Evolutionary conservation across 768 basidiomycete genomes (phyloP).

Genomic region (Symmetrospora coprosmae): DNA sequence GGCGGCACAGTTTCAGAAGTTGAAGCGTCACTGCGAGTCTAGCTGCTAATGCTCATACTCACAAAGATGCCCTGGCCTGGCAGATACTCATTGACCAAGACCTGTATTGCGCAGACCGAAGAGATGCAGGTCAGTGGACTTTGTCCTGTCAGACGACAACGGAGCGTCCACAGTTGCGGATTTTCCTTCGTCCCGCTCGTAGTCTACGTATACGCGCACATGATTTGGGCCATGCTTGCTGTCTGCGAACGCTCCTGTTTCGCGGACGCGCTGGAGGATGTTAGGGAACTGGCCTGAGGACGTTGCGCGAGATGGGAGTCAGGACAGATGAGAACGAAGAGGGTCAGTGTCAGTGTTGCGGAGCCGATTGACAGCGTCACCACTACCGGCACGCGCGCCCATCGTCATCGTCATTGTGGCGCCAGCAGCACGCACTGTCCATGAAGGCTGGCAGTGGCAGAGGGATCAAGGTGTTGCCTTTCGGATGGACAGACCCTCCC

Average conservation of each 20-base stretch:
- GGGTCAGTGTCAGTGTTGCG: slow-evolving; percentile 20
- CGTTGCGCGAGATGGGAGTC: no score
- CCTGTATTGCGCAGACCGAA: slow-evolving; percentile 12
- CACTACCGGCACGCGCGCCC: no score
- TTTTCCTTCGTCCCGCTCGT: background rate
- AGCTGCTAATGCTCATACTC: slow-evolving; percentile 33
- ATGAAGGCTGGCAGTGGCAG: slow-evolving; percentile 60
- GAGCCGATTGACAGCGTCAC: slow-evolving; percentile 33
- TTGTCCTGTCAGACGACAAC: no score
- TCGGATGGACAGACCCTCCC: slow-evolving; percentile 49
- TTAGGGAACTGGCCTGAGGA: slow-evolving; percentile 54
- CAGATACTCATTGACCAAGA: slow-evolving; percentile 45
- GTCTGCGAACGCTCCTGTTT: slow-evolving; percentile 49
- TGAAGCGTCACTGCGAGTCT: no score
- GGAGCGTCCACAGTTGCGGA: no score
- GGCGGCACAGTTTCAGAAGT: no score
- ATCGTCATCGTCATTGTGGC: no score
- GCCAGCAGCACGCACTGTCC: slow-evolving; percentile 47
- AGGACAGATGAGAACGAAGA: no score
- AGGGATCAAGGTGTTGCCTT: slow-evolving; percentile 50
- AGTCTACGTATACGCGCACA: slow-evolving; percentile 39
- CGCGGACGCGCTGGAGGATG: slow-evolving; percentile 54
- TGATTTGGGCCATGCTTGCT: slow-evolving; percentile 72
- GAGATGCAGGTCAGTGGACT: no score
- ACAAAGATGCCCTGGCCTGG: slow-evolving; percentile 91